A percentile compares a stretch with the other conserved stretches of the same genome.
Conservation (phyloP, 2,329 filamentous ascomycete species). For the Aureobasidium leucospermi region DNA sequence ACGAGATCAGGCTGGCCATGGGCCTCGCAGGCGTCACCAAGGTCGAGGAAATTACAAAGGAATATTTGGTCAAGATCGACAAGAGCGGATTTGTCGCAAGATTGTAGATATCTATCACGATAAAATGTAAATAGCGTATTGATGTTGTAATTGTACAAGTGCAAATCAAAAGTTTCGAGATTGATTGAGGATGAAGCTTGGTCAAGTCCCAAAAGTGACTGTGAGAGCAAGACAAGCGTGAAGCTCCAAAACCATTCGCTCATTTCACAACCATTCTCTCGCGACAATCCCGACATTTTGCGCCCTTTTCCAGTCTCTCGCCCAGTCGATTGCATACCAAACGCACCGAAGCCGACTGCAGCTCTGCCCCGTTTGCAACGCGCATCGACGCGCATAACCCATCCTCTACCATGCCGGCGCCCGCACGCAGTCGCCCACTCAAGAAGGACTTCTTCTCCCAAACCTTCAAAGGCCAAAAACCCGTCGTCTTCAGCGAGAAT, state of each 20-base stretch:
- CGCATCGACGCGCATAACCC: constrained; percentile 1
- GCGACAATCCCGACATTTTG: not conserved
- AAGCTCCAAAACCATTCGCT: not conserved
- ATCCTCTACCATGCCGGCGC: constrained; percentile 25
- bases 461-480: constrained; percentile 61
- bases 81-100: constrained; percentile 24
- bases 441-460: constrained; percentile 62
- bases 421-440: constrained; percentile 49
- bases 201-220: not conserved
- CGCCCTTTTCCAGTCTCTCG: not conserved
- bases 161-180: not conserved
- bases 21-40: constrained; percentile 32
- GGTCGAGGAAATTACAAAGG: constrained; percentile 31
- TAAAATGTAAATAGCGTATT: not conserved
- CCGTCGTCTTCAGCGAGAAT: constrained; percentile 55
- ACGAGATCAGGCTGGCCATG: constrained; percentile 35
- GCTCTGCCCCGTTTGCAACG: not conserved
- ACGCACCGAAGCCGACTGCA: not conserved
- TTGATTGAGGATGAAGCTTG: not conserved
- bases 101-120: constrained; percentile 17
- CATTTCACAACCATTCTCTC: not conserved
- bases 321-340: not conserved
- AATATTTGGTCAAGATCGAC: constrained; percentile 35
- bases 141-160: not conserved
- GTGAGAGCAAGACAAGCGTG: not conserved